These are phyloP conservation scores for Cordyceps cicadae DNA, from an alignment of 2,329 filamentous ascomycete species.

Conservation along the genomic window DNA sequence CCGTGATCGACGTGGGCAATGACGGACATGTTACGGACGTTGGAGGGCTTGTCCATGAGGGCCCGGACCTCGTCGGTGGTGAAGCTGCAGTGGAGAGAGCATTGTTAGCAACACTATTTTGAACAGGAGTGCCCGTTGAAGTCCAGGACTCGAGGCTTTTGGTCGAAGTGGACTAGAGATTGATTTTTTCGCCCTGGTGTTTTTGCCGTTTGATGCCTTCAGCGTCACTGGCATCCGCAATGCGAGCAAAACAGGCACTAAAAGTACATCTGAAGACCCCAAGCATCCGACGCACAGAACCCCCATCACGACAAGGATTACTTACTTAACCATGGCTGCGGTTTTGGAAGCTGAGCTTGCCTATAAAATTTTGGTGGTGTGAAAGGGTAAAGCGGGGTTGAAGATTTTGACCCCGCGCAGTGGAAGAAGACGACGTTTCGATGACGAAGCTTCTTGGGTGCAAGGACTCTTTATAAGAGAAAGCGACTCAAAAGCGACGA, in stretches of 20 bases:
- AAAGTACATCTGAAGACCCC: not conserved
- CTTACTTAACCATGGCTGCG: conserved; percentile 99
- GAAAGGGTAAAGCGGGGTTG: conserved; percentile 36
- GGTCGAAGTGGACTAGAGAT: not conserved
- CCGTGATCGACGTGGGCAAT: conserved; percentile 99
- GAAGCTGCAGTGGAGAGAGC: conserved; percentile 56
- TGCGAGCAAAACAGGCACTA: not conserved
- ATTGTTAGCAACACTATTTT: conserved; percentile 11
- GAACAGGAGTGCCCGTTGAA: not conserved
- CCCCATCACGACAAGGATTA: conserved; percentile 26
- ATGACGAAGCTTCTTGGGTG: conserved; percentile 8
- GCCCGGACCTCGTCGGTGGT: conserved; percentile 87
- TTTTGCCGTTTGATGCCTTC: not conserved
- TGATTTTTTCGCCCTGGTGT: not conserved
- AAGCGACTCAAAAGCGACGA: conserved; percentile 25
- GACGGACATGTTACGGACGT: conserved; percentile 95
- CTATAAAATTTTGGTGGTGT: conserved; percentile 30
- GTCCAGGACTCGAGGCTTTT: not conserved
- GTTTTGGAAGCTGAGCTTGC: conserved; percentile 50
- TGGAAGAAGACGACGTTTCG: conserved; percentile 8
- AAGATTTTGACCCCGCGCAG: conserved; percentile 24
- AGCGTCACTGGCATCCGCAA: not conserved
- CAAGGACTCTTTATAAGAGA: conserved; percentile 10
- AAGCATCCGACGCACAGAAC: not conserved
- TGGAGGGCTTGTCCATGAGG: conserved; percentile 71